These are phyloP conservation scores for Sugiyamaella valdiviana DNA, from an alignment of 805 yeast genomes.

Conservation along the genomic window DNA sequence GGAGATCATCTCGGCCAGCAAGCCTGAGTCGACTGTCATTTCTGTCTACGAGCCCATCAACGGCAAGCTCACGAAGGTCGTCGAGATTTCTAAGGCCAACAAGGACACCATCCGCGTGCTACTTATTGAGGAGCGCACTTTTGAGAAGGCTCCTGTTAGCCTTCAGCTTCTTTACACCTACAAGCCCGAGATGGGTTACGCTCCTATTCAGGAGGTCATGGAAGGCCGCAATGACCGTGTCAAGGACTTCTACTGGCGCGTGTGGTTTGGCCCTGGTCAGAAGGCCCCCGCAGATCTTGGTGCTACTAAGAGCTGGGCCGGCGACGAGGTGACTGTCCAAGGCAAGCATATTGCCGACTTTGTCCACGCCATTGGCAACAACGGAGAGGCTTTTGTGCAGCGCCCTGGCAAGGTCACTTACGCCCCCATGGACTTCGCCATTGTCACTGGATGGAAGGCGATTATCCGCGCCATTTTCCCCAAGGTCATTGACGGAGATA, in stretches of 20 bases:
- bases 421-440: conserved; percentile 99
- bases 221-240: conserved; percentile 88
- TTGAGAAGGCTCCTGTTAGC: conserved; percentile 65
- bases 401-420: conserved; percentile 67
- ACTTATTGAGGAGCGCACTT: conserved; percentile 83
- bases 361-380: conserved; percentile 95
- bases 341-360: conserved; percentile 80
- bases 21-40: conserved; percentile 51
- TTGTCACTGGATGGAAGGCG: conserved; percentile 97
- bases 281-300: conserved; percentile 50
- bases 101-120: conserved; percentile 55
- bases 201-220: conserved; percentile 88
- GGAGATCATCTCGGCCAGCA: conserved; percentile 50
- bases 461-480: conserved; percentile 99
- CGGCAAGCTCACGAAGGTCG: conserved; percentile 52
- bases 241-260: conserved; percentile 93
- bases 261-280: conserved; percentile 73
- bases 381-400: conserved; percentile 89
- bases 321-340: conserved; percentile 61
- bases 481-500: conserved; percentile 89
- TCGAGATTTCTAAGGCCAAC: conserved; percentile 49
- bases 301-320: conserved; percentile 64
- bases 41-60: conserved; percentile 64
- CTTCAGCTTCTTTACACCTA: conserved; percentile 74
- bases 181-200: conserved; percentile 84